These are phyloP conservation scores for Cladophialophora immunda DNA, from an alignment of 2,329 filamentous ascomycete genomes.

Conservation along the genomic window DNA sequence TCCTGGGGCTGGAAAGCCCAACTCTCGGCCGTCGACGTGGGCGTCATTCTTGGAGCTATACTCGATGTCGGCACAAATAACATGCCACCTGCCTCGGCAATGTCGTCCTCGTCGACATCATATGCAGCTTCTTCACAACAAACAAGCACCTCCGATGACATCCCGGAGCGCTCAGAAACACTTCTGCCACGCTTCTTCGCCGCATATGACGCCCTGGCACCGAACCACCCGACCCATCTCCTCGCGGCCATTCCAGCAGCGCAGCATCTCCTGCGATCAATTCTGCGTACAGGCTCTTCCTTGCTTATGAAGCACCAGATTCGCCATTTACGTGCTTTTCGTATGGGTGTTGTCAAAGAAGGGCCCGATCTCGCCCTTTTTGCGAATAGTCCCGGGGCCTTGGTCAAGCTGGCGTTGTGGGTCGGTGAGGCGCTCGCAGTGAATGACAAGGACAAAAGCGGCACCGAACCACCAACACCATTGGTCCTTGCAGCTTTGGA, in stretches of 20 bases:
- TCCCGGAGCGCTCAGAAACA: slow-evolving; percentile 38
- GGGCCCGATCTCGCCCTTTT: slow-evolving; percentile 92
- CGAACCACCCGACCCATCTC: slow-evolving; percentile 59
- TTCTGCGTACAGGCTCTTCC: slow-evolving; percentile 89
- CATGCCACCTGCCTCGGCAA: not conserved
- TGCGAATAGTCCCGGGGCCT: slow-evolving; percentile 81
- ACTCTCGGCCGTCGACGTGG: slow-evolving; percentile 89
- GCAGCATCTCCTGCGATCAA: slow-evolving; percentile 88
- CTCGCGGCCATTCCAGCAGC: slow-evolving; percentile 83
- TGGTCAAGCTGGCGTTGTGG: slow-evolving; percentile 95
- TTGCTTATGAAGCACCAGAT: slow-evolving; percentile 95
- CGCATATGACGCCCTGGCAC: slow-evolving; percentile 65
- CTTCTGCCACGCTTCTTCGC: slow-evolving; percentile 63
- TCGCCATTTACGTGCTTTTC: slow-evolving; percentile 88
- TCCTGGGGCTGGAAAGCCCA: slow-evolving; percentile 99
- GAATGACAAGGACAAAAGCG: slow-evolving; percentile 79
- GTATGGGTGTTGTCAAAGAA: slow-evolving; percentile 95
- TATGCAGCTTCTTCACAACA: slow-evolving; percentile 31
- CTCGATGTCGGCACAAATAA: slow-evolving; percentile 76
- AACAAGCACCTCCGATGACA: slow-evolving; percentile 29
- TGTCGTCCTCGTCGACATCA: slow-evolving; percentile 21
- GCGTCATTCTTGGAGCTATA: slow-evolving; percentile 89
- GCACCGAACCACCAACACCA: slow-evolving; percentile 73
- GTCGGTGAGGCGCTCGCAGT: slow-evolving; percentile 90
- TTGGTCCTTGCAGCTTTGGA: slow-evolving; percentile 91